A percentile compares a stretch with the other conserved stretches of the same genome.
Conservation (phyloP, 352 stramenopile species). For the Pythium pectinolyticum region DNA sequence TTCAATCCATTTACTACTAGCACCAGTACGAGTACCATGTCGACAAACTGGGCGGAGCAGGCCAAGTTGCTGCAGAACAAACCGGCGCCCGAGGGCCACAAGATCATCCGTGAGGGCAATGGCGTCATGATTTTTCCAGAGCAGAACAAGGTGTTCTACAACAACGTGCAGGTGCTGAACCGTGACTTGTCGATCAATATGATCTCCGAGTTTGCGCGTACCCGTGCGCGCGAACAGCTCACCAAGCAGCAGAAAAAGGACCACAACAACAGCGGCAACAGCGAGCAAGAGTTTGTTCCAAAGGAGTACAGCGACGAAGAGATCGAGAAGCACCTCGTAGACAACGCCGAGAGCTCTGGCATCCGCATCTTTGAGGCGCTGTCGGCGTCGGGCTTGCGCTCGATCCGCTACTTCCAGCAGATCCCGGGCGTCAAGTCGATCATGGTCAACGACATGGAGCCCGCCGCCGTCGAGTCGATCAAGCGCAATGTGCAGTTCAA, state of each 20-base stretch:
- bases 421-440: constrained; percentile 97
- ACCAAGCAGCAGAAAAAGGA: constrained; percentile 72
- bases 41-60: constrained; percentile 50
- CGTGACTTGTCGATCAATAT: constrained; percentile 98
- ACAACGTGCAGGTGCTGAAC: constrained; percentile 97
- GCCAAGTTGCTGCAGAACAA: constrained; percentile 69
- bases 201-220: constrained; percentile 96
- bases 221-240: constrained; percentile 72
- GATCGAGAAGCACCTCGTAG: constrained; percentile 64
- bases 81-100: constrained; percentile 58
- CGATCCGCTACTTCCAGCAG: constrained; percentile 99
- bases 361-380: constrained; percentile 98
- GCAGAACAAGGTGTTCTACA: constrained; percentile 93
- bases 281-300: constrained; percentile 39
- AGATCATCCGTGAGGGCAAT: constrained; percentile 89
- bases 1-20: constrained; percentile 24
- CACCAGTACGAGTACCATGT: constrained; percentile 32
- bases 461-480: constrained; percentile 94
- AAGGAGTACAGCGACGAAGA: constrained; percentile 65
- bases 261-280: constrained; percentile 44
- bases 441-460: constrained; percentile 99
- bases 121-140: constrained; percentile 91
- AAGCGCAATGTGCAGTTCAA: constrained; percentile 94
- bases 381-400: constrained; percentile 97
- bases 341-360: constrained; percentile 76